Conservation (phyloP, 192 early-diverging fungal species). For the Coemansia sp. region DNA sequence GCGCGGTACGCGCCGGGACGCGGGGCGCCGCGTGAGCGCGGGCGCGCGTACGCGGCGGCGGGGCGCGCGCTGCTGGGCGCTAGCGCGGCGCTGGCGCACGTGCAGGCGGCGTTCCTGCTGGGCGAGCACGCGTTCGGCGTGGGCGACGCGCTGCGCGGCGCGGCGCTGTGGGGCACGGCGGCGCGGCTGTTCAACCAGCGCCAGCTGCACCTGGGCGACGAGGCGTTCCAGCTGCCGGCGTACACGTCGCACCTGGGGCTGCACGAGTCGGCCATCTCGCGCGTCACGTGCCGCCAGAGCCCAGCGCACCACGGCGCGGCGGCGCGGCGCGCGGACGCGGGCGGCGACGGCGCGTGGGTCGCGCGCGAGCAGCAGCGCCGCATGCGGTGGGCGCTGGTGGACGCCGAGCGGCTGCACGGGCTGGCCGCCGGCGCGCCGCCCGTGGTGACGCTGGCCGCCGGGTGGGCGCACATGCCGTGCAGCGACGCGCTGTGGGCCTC, state of each 20-base stretch:
- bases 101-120: conserved; percentile 48
- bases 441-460: conserved; percentile 47
- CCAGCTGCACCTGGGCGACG: conserved; percentile 50
- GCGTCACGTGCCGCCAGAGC: conserved; percentile 40
- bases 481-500: conserved; percentile 49
- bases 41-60: conserved; percentile 20
- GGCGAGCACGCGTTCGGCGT: conserved; percentile 43
- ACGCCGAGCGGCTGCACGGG: conserved; percentile 46
- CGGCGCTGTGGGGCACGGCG: conserved; percentile 49
- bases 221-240: conserved; percentile 49
- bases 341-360: conserved; percentile 42
- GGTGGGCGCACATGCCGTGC: conserved; percentile 53
- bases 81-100: conserved; percentile 29
- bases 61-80: conserved; percentile 37
- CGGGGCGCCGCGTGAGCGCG: conserved; percentile 24
- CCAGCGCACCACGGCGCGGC: conserved; percentile 43
- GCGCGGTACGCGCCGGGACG: conserved; percentile 34
- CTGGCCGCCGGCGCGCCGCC: conserved; percentile 45
- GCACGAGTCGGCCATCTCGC: conserved; percentile 46
- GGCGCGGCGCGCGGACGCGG: conserved; percentile 42
- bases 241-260: conserved; percentile 51
- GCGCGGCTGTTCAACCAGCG: conserved; percentile 52
- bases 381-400: conserved; percentile 50
- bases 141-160: conserved; percentile 48
- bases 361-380: conserved; percentile 45